Conservation (phyloP, 805 yeast genomes). For the Candida fluviatilis region DNA sequence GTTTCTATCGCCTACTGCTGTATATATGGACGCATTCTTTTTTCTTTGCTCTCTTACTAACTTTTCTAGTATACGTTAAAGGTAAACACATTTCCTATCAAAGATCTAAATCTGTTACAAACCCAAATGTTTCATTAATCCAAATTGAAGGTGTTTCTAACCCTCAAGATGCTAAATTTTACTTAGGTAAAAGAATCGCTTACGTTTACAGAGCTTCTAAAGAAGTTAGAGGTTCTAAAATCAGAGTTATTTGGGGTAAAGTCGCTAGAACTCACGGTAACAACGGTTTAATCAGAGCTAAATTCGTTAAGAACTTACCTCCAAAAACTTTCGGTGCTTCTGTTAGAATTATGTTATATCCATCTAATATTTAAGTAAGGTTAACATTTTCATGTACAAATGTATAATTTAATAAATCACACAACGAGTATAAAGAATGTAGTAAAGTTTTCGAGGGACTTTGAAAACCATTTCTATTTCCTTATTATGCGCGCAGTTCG, state of each 20-base stretch:
- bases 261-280: conserved; percentile 98
- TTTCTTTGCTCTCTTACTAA: conserved; percentile 22
- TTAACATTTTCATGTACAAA: conserved; percentile 6
- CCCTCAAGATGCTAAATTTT: conserved; percentile 95
- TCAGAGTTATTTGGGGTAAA: conserved; percentile 99
- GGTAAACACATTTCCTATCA: conserved; percentile 99
- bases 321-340: conserved; percentile 99
- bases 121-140: conserved; percentile 96
- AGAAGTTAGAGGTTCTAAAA: conserved; percentile 97
- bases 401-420: conserved; percentile 3
- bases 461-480: no score
- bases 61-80: conserved; percentile 89
- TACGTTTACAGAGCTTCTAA: conserved; percentile 98
- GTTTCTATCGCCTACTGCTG: no score
- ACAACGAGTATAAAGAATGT: not conserved
- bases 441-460: no score
- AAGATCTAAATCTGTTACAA: conserved; percentile 97
- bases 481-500: no score
- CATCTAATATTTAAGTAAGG: conserved; percentile 89
- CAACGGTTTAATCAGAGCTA: conserved; percentile 98
- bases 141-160: conserved; percentile 93
- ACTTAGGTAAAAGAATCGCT: conserved; percentile 99
- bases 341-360: conserved; percentile 99
- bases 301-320: conserved; percentile 98
- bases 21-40: no score